Evolutionary conservation across 1,284 basidiomycete genomes (phyloP).

Genomic region (Cystobasidiaceae sp.): DNA sequence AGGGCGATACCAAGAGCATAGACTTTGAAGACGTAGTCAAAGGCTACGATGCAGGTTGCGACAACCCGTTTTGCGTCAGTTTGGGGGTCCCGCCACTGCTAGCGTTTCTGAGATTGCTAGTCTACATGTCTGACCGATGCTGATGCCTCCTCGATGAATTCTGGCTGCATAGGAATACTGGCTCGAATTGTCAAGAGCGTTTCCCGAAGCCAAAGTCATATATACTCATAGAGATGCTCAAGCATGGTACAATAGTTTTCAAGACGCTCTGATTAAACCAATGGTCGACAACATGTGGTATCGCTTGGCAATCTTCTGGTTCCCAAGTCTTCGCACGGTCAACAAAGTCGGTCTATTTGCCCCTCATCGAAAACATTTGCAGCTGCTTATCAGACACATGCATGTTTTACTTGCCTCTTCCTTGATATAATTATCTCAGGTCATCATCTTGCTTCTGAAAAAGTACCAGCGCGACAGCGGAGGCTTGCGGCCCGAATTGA

Average conservation of each 20-base stretch:
- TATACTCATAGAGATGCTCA: not conserved
- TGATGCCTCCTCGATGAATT: no score
- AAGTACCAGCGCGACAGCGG: not conserved
- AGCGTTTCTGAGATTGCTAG: no score
- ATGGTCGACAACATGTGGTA: not conserved
- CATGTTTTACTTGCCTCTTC: not conserved
- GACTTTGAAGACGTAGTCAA: not conserved
- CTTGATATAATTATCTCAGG: no score
- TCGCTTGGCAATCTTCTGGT: not conserved
- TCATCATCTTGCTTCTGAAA: no score
- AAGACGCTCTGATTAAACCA: not conserved
- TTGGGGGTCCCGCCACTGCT: no score
- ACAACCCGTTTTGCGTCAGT: not conserved
- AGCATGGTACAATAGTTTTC: not conserved
- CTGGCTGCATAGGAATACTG: not conserved
- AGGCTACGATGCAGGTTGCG: not conserved
- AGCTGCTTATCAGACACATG: not conserved
- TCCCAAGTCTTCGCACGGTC: not conserved
- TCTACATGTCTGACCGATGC: no score
- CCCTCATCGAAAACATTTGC: no score
- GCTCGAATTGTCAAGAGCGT: not conserved
- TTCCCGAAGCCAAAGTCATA: not conserved
- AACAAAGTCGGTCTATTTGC: not conserved
- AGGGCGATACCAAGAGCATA: not conserved
- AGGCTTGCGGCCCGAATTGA: not conserved